These are phyloP conservation scores for Dipodascus albidus DNA, from an alignment of 805 yeast species.

Conservation along the genomic window DNA sequence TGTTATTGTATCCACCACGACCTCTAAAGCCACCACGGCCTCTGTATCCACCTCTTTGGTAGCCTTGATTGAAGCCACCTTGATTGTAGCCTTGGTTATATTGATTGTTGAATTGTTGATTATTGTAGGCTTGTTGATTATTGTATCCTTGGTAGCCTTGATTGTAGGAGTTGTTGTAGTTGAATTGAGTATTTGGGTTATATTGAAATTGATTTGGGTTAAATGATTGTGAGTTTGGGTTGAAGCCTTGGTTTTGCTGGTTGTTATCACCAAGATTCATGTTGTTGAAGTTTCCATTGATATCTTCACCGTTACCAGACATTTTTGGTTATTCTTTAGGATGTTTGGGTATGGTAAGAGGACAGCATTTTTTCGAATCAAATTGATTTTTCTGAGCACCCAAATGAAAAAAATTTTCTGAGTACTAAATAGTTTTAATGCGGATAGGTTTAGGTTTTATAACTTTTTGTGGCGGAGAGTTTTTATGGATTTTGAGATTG, in stretches of 20 bases:
- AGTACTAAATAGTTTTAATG: background rate
- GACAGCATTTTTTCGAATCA: background rate
- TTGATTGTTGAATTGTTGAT: conserved; percentile 20
- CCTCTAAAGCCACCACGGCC: conserved; percentile 17
- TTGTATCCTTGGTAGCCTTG: conserved; percentile 15
- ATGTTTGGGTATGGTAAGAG: background rate
- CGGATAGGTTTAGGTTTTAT: background rate
- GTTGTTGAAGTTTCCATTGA: background rate
- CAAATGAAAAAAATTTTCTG: background rate
- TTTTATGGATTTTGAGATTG: background rate
- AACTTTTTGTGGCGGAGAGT: too few relatives aligned
- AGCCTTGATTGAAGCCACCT: conserved; percentile 17
- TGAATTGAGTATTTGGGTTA: background rate
- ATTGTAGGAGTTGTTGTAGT: conserved; percentile 6
- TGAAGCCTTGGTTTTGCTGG: background rate
- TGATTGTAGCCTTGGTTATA: conserved; percentile 19
- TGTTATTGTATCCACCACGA: conserved; percentile 16
- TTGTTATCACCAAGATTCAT: background rate
- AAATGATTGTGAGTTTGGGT: background rate
- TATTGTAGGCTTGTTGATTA: conserved; percentile 10
- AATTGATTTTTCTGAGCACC: too few relatives aligned
- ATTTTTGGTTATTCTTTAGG: background rate
- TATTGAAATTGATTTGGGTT: background rate
- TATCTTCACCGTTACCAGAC: background rate
- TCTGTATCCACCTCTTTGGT: conserved; percentile 13